Percentiles rank a stretch among this genome's conserved stretches.
Conservation (phyloP, 805 yeast species). For the Pichia membranifaciens region DNA sequence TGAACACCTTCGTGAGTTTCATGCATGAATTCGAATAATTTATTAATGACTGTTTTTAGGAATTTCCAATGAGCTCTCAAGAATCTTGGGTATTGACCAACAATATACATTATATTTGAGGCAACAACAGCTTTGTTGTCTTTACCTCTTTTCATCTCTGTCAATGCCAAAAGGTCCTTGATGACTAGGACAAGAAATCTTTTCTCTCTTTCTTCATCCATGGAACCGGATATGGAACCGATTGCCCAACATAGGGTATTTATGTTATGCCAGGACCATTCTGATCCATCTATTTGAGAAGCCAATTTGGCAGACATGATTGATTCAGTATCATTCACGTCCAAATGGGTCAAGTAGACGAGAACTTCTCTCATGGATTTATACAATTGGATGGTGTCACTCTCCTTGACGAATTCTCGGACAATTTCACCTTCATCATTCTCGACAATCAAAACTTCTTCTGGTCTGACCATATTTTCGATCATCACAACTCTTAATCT, state of each 20-base stretch:
- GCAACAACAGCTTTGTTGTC: conserved; percentile 99
- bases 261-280: conserved; percentile 99
- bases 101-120: conserved; percentile 98
- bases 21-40: conserved; percentile 97
- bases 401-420: conserved; percentile 92
- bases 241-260: conserved; percentile 99
- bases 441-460: conserved; percentile 93
- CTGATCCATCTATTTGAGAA: conserved; percentile 89
- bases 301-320: conserved; percentile 91
- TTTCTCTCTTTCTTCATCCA: conserved; percentile 97
- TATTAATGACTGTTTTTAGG: conserved; percentile 89
- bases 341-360: conserved; percentile 91
- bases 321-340: conserved; percentile 87
- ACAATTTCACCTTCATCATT: conserved; percentile 99
- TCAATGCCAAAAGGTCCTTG: conserved; percentile 82
- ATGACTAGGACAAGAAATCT: conserved; percentile 89
- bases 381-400: conserved; percentile 93
- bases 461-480: conserved; percentile 97
- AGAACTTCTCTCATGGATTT: conserved; percentile 93
- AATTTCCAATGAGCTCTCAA: conserved; percentile 98
- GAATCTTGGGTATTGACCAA: conserved; percentile 97
- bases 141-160: conserved; percentile 95
- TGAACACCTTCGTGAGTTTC: conserved; percentile 99
- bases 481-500: conserved; percentile 87
- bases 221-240: conserved; percentile 97